These are phyloP conservation scores for Aureobasidium leucospermi DNA, from an alignment of 2,329 filamentous ascomycete species.

Conservation along the genomic window DNA sequence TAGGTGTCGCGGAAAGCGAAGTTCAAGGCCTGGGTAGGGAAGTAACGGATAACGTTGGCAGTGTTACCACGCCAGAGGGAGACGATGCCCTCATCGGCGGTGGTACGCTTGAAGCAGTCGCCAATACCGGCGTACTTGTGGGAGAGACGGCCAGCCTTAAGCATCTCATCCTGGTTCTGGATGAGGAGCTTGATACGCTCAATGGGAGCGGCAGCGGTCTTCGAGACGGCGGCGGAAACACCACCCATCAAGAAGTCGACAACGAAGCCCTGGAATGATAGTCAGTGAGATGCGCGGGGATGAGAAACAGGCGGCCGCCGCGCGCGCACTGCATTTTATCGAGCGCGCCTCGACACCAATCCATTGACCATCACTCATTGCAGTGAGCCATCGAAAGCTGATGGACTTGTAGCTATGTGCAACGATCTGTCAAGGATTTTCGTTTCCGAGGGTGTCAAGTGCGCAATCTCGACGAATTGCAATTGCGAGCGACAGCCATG, in stretches of 20 bases:
- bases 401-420: neutral
- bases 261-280: slow-evolving; percentile 66
- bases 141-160: slow-evolving; percentile 97
- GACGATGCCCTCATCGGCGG: slow-evolving; percentile 83
- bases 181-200: slow-evolving; percentile 99
- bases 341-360: slow-evolving; percentile 1
- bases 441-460: slow-evolving; percentile 10
- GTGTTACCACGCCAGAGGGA: slow-evolving; percentile 99
- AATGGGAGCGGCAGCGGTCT: slow-evolving; percentile 99
- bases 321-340: neutral
- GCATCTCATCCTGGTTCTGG: slow-evolving; percentile 99
- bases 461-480: slow-evolving; percentile 9
- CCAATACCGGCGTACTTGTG: slow-evolving; percentile 88
- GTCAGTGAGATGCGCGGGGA: slow-evolving; percentile 17
- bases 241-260: slow-evolving; percentile 99
- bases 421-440: neutral
- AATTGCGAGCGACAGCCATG: slow-evolving; percentile 5
- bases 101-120: slow-evolving; percentile 94
- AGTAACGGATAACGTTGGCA: slow-evolving; percentile 99
- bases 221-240: slow-evolving; percentile 99
- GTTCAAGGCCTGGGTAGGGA: slow-evolving; percentile 99
- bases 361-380: neutral
- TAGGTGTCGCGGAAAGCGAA: slow-evolving; percentile 99
- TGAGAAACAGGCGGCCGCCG: neutral
- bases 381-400: neutral